These are phyloP conservation scores for Aspergillus asperescens DNA, from an alignment of 495 filamentous ascomycete species.

Conservation along the genomic window DNA sequence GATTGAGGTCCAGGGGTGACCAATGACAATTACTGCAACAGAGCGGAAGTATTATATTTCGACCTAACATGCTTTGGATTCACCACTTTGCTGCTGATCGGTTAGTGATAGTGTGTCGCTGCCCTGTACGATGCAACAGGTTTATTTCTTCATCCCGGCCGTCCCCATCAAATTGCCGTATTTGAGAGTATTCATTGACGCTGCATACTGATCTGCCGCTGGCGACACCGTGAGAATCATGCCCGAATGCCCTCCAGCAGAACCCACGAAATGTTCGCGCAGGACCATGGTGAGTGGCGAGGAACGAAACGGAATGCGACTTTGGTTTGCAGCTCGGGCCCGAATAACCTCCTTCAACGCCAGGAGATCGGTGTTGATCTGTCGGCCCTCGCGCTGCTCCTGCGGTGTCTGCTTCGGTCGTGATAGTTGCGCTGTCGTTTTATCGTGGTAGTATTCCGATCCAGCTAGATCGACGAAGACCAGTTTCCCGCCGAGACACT, in stretches of 20 bases:
- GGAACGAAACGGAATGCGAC: constrained; percentile 23
- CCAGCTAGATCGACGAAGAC: constrained; percentile 29
- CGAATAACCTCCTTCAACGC: constrained; percentile 30
- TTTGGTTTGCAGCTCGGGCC: constrained; percentile 11
- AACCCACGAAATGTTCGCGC: constrained; percentile 22
- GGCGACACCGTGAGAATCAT: constrained; percentile 25
- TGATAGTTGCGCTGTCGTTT: neutral
- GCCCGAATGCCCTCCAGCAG: constrained; percentile 15
- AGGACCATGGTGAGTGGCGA: constrained; percentile 28
- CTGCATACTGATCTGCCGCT: constrained; percentile 13
- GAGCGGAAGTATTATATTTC: too few relatives aligned
- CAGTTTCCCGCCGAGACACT: constrained; percentile 22
- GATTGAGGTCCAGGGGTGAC: too few relatives aligned
- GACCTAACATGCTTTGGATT: too few relatives aligned
- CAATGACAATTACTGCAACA: too few relatives aligned
- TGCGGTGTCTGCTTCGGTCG: constrained; percentile 18
- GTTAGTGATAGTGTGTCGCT: too few relatives aligned
- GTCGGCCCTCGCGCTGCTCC: constrained; percentile 21
- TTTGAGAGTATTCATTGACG: constrained; percentile 26
- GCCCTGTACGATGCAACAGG: neutral
- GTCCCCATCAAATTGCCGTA: constrained; percentile 37
- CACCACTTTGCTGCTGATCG: too few relatives aligned
- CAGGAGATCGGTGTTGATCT: constrained; percentile 29
- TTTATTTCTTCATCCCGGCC: constrained; percentile 40
- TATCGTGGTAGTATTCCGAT: constrained; percentile 20